Base-by-base conservation (phyloP, 371 early-diverging fungal species). In the Rhizopus delemar region DNA sequence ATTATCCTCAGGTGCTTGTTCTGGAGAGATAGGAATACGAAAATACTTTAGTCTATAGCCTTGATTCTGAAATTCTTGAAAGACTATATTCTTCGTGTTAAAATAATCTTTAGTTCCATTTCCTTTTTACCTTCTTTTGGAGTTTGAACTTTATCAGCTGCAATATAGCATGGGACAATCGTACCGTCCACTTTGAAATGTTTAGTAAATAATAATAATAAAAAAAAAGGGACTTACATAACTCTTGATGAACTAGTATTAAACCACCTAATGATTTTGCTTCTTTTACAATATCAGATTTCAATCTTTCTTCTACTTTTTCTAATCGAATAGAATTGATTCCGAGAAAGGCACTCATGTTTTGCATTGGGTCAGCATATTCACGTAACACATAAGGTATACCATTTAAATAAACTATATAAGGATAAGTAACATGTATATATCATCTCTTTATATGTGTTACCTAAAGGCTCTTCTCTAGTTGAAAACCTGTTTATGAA, bases 161-260 rank as follows among this genome's bases (percentile, higher is more conserved):
- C 82, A 55, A 86, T 81, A 83, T 84, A 89, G 41, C 82, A 78
- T 31, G 88, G 87, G 9, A 88, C 75, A 11, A 90, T 69, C 0
- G 69, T 62, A 35, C 86, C 86, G 56, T 80, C 75, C 12, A 73
- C 87, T 74, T 60, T 53, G 29, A 28, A 35, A 59, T 9, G 33
- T 34, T 22, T 52, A 8, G 39, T 53, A n/a, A 12, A 55, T 28
- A 32, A 8, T 5, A 13, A 51, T 16, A 3, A 5, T 33, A 9
- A 38, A 31, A 16, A 36, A 35, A 16, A 15, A 13, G 5, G 33
- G 2, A 49, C 71, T 62, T 66, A 79, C 81, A 61, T 28, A 86
- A 45, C 58, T 92, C 90, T 54, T 91, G 86, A 68, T 91, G 90
- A 4, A 90, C 88, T 5, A 91, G 69, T 5, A 90, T 33, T 35